Evolutionary conservation across 805 yeast genomes (phyloP), one percentile per base, ranked within the genome.

Genomic region (Isabelozyma gotoi): DNA sequence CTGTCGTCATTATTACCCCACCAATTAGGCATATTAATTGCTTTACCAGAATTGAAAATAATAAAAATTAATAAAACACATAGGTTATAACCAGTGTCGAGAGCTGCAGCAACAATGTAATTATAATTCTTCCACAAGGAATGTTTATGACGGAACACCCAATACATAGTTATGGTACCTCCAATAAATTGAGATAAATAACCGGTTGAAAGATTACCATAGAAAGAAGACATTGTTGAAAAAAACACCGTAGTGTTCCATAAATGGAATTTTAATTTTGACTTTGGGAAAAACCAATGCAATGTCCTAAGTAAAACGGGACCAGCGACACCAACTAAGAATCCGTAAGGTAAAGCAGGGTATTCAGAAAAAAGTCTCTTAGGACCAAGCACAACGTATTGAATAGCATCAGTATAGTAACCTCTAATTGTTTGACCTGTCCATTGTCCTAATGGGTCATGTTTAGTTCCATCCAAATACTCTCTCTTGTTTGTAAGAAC

Each of bases 381-480:
- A 0, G 78, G 78, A 0, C 78, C 78, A 37, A 73, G 52, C 1
- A 72, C 53, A 14, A 73, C 77, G 43, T 74, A 73, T 48, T 71
- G 76, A 18, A 73, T 60, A 10, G 76, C 73, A 45, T 71, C 73
- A n/a, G 74, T 65, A 47, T 72, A 69, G 46, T 60, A 65, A 16
- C 59, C 54, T 18, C 61, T 53, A 27, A 74, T 57, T 2, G 58
- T 39, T 47, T 73, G 78, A 2, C 75, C 77, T 1, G 76, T 71
- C 78, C 78, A 74, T 48, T 73, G 78, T 44, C 69, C 73, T 21
- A 72, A 51, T 2, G 74, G 72, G 50, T 74, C 78, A 2, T 44
- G 51, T 20, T 55, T 60, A 5, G 50, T 42, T 3, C 71, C 71
- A 8, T 56, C 46, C 42, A 66, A 48, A 35, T 51, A 74, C 7